These are phyloP conservation scores for Russula earlei DNA, from an alignment of 768 basidiomycete species.

Conservation along the genomic window DNA sequence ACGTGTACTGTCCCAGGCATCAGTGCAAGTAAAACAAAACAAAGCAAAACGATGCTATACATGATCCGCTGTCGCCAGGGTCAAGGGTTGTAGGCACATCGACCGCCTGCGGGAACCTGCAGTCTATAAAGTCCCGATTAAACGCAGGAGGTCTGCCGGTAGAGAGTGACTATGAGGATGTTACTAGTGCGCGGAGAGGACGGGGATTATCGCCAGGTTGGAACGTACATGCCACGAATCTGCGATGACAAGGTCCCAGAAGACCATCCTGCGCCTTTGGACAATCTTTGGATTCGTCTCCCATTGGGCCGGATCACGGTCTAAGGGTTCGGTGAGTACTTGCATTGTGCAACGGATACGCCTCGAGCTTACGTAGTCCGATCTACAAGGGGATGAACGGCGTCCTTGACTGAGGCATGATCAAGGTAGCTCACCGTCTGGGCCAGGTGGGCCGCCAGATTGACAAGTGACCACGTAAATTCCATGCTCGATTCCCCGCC, in stretches of 20 bases:
- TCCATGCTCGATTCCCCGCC: slow-evolving; percentile 61
- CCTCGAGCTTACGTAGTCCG: slow-evolving; percentile 50
- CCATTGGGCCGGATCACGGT: slow-evolving; percentile 61
- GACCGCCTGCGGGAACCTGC: slow-evolving; percentile 43
- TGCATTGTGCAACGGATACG: neutral
- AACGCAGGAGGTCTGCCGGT: slow-evolving; percentile 67
- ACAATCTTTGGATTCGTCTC: slow-evolving; percentile 37
- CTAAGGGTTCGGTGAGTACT: slow-evolving; percentile 26
- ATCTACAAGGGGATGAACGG: slow-evolving; percentile 33
- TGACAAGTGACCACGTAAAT: slow-evolving; percentile 58
- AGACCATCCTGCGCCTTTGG: slow-evolving; percentile 54
- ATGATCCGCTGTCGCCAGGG: slow-evolving; percentile 21
- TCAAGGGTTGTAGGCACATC: slow-evolving; percentile 23
- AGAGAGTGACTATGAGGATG: slow-evolving; percentile 43
- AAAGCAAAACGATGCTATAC: slow-evolving; percentile 11
- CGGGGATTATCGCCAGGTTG: neutral
- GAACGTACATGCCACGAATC: slow-evolving; percentile 58
- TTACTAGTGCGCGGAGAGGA: neutral
- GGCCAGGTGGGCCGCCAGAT: slow-evolving; percentile 54
- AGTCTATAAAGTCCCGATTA: slow-evolving; percentile 57
- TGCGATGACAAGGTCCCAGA: slow-evolving; percentile 71
- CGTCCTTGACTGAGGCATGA: neutral
- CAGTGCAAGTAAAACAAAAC: neutral
- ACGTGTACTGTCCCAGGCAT: slow-evolving; percentile 35
- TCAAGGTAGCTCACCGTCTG: slow-evolving; percentile 42